Conservation (phyloP, 306 rosid genomes). For the Quercus alba region DNA sequence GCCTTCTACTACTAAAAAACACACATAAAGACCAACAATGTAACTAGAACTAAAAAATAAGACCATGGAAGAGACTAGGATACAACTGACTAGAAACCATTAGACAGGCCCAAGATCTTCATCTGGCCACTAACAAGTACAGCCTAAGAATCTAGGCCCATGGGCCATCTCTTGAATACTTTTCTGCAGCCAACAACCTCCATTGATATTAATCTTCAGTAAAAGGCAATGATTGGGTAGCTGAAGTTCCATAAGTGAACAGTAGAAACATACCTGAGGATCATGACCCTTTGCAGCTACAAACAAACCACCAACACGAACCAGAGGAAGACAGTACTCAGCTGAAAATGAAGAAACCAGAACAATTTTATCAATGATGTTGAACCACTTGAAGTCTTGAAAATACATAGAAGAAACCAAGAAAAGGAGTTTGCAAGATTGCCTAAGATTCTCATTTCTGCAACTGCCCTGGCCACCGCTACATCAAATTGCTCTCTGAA, state of each 20-base stretch:
- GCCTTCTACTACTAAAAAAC: too few species aligned
- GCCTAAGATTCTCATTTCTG: constrained; percentile 89
- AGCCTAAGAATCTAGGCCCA: neutral
- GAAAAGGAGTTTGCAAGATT: constrained; percentile 9
- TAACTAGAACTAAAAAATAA: too few species aligned
- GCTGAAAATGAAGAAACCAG: constrained; percentile 48
- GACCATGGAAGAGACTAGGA: too few species aligned
- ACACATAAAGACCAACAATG: too few species aligned
- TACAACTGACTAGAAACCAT: too few species aligned
- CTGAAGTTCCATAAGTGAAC: neutral
- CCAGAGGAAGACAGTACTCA: constrained; percentile 91
- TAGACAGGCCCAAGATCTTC: too few species aligned
- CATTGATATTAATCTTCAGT: constrained; percentile 2
- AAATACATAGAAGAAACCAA: constrained; percentile 11
- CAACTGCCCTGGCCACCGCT: constrained; percentile 92
- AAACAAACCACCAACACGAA: constrained; percentile 85
- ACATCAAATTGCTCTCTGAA: constrained; percentile 81
- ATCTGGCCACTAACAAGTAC: too few species aligned
- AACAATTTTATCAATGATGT: constrained; percentile 8
- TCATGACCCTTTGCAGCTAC: constrained; percentile 86
- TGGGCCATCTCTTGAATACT: neutral
- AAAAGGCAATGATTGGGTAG: constrained; percentile 9
- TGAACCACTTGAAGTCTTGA: constrained; percentile 2
- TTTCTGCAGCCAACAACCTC: neutral
- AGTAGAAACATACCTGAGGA: constrained; percentile 56